A percentile compares a stretch with the other conserved stretches of the same genome.
These are phyloP conservation scores for Cercophora newfieldiana DNA, from an alignment of 495 filamentous ascomycete species.

Conservation along the genomic window DNA sequence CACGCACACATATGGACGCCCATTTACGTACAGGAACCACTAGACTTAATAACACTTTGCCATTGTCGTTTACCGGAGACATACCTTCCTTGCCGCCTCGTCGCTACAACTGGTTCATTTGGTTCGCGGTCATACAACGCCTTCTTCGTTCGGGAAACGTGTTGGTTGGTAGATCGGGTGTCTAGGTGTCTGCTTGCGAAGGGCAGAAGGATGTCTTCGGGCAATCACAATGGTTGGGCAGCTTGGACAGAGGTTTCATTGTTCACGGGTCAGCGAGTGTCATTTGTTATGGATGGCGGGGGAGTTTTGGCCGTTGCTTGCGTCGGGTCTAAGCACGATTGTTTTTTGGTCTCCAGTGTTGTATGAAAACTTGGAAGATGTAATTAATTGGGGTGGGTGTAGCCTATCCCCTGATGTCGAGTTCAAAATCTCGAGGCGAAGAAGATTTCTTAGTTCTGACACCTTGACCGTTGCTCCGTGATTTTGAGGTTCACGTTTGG, in stretches of 20 bases:
- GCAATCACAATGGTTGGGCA: background rate
- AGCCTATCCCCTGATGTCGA: background rate
- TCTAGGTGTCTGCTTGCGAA: background rate
- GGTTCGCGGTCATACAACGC: background rate
- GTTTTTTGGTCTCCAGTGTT: constrained; percentile 14
- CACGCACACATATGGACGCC: constrained; percentile 21
- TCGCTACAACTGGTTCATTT: background rate
- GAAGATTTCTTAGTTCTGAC: background rate
- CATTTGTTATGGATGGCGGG: background rate
- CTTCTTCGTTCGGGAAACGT: background rate
- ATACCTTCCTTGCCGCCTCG: background rate
- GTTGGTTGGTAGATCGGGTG: background rate
- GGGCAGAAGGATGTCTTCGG: background rate
- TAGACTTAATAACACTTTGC: constrained; percentile 40
- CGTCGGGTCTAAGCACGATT: constrained; percentile 1
- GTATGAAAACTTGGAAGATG: constrained; percentile 16
- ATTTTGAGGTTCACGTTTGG: background rate
- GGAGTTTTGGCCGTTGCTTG: constrained; percentile 12
- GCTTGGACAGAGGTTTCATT: constrained; percentile 20
- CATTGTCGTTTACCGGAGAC: constrained; percentile 21
- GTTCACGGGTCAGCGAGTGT: constrained; percentile 13
- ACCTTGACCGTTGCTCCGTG: background rate
- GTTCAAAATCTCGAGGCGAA: background rate
- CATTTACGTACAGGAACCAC: constrained; percentile 31
- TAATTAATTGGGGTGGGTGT: constrained; percentile 8